phyloP scores from a whole-genome alignment of 2,329 filamentous ascomycete species.

The Penicillium nordicum region DNA sequence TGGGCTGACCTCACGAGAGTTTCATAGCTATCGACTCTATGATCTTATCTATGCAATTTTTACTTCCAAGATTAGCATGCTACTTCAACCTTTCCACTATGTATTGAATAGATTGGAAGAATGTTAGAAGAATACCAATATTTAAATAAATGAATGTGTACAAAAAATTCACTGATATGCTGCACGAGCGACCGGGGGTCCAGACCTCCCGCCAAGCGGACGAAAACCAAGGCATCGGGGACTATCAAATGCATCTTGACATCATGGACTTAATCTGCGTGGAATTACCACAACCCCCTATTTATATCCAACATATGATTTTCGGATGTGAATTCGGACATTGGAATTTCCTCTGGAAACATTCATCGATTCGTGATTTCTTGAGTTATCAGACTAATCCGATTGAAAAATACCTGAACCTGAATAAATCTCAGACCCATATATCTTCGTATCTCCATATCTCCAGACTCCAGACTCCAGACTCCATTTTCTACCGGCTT shows the following conservation, averaged over 20 bases:
- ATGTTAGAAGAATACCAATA: neutral
- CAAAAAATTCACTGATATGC: neutral
- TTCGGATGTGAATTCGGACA: constrained; percentile 5
- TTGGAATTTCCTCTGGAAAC: neutral
- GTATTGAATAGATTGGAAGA: neutral
- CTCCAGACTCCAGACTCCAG: neutral
- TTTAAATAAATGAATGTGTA: neutral
- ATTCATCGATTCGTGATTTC: neutral
- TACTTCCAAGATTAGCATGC: neutral
- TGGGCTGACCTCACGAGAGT: neutral
- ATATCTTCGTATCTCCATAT: neutral
- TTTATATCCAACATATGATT: neutral
- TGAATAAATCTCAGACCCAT: neutral
- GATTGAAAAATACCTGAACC: neutral
- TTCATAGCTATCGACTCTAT: neutral
- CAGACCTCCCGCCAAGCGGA: constrained; percentile 19
- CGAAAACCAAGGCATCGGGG: constrained; percentile 21
- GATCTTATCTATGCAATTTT: neutral
- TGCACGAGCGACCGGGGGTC: constrained; percentile 19
- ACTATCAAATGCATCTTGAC: constrained; percentile 23
- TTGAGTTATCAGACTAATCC: neutral
- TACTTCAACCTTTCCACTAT: neutral
- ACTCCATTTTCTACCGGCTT: constrained; percentile 12
- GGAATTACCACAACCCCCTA: constrained; percentile 11
- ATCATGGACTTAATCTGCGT: constrained; percentile 17